Evolutionary conservation across 2,329 filamentous ascomycete genomes (phyloP).

Genomic region (Colletotrichum limetticola): DNA sequence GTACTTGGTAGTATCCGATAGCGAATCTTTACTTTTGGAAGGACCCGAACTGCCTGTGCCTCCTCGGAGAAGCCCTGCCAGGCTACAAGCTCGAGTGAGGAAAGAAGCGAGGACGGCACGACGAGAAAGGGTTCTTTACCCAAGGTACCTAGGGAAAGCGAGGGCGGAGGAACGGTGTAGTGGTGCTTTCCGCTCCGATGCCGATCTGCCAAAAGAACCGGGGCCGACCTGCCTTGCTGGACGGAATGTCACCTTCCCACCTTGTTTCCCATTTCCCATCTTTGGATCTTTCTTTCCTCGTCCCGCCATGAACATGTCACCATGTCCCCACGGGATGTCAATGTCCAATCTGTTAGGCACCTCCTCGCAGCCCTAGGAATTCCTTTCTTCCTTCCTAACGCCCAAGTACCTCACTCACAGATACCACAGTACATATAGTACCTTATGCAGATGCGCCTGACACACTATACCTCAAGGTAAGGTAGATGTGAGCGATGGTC

Average conservation of each 20-base stretch:
- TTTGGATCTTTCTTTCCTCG: too few relatives aligned
- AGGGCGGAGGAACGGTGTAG: not conserved
- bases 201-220: not conserved
- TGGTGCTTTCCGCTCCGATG: not conserved
- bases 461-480: not conserved
- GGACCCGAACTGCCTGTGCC: not conserved
- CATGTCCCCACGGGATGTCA: too few relatives aligned
- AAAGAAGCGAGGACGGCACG: not conserved
- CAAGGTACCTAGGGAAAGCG: not conserved
- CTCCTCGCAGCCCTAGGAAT: too few relatives aligned
- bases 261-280: too few relatives aligned
- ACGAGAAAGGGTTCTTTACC: too few relatives aligned
- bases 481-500: not conserved
- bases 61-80: not conserved
- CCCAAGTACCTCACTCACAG: too few relatives aligned
- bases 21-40: not conserved
- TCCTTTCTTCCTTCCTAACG: not conserved
- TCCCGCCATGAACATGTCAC: not conserved
- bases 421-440: not conserved
- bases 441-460: not conserved
- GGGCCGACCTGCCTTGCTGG: constrained; percentile 10
- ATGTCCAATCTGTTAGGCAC: not conserved
- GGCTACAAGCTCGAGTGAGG: not conserved
- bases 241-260: not conserved
- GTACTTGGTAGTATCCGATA: too few relatives aligned